A percentile compares a stretch with the other conserved stretches of the same genome.
Conservation (phyloP, 257 asterid genomes). For the Solanum ossicruentum region DNA sequence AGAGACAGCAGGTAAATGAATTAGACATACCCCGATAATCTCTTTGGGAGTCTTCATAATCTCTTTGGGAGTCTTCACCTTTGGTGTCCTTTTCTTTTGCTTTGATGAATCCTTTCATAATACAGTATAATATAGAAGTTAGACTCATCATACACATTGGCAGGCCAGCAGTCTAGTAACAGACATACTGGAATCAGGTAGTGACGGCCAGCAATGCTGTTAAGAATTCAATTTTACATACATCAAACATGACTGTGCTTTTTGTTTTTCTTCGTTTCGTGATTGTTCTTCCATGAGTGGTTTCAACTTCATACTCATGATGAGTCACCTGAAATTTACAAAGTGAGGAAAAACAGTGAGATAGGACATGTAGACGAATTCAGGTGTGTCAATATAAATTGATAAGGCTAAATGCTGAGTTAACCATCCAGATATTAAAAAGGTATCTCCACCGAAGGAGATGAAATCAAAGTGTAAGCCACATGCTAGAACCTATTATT, state of each 20-base stretch:
- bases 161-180: not conserved
- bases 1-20: not conserved
- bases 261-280: constrained; percentile 79
- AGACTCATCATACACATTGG: not conserved
- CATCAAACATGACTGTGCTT: constrained; percentile 96
- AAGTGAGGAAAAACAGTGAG: constrained; percentile 2
- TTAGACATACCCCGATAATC: constrained; percentile 36
- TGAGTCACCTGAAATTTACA: constrained; percentile 56
- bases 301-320: constrained; percentile 92
- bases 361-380: not conserved
- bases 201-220: not conserved
- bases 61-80: constrained; percentile 48
- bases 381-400: not conserved
- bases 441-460: not conserved
- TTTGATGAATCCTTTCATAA: constrained; percentile 56
- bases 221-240: constrained; percentile 12
- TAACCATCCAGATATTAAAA: not conserved
- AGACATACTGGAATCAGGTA: not conserved
- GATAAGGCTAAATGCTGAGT: not conserved
- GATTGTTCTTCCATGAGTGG: constrained; percentile 78
- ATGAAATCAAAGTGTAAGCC: not conserved
- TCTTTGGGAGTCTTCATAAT: constrained; percentile 43
- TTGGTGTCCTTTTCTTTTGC: constrained; percentile 53
- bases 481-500: not conserved
- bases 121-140: constrained; percentile 2